Conservation (phyloP, 352 stramenopile species). For the Phytopythium aichiense region DNA sequence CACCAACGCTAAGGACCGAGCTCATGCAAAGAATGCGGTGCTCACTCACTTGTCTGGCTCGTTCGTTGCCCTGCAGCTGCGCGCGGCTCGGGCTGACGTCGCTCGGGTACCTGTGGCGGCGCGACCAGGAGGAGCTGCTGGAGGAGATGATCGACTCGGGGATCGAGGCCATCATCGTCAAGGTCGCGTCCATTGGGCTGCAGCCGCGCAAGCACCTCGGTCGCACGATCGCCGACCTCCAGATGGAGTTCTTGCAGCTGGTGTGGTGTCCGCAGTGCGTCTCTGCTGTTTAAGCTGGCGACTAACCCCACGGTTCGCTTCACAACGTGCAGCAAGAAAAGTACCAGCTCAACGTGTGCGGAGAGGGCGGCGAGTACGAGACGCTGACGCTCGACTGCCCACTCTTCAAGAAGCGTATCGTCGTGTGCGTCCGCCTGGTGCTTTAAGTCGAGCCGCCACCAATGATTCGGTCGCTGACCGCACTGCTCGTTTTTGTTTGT, state of each 20-base stretch:
- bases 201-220: conserved; percentile 80
- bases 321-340: conserved; percentile 70
- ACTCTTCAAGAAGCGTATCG: conserved; percentile 92
- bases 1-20: not conserved
- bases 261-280: conserved; percentile 12
- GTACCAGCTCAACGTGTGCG: conserved; percentile 97
- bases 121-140: conserved; percentile 90
- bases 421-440: conserved; percentile 51
- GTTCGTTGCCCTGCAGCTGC: conserved; percentile 56
- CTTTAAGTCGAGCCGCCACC: not conserved
- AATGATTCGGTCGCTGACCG: not conserved
- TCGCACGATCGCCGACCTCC: conserved; percentile 84
- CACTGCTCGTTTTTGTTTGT: not conserved
- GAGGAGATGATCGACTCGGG: conserved; percentile 93
- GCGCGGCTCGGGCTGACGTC: conserved; percentile 91
- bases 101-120: conserved; percentile 95
- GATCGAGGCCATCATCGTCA: conserved; percentile 96
- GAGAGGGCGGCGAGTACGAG: conserved; percentile 99
- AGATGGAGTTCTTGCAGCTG: conserved; percentile 88
- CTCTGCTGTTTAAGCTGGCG: conserved; percentile 1
- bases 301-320: not conserved
- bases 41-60: not conserved
- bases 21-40: too few species aligned
- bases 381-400: conserved; percentile 98
- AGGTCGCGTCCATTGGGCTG: conserved; percentile 93